Percentiles rank a stretch among this genome's conserved stretches.
Conservation (phyloP, 495 filamentous ascomycete genomes). For the Trichoderma erinaceum region DNA sequence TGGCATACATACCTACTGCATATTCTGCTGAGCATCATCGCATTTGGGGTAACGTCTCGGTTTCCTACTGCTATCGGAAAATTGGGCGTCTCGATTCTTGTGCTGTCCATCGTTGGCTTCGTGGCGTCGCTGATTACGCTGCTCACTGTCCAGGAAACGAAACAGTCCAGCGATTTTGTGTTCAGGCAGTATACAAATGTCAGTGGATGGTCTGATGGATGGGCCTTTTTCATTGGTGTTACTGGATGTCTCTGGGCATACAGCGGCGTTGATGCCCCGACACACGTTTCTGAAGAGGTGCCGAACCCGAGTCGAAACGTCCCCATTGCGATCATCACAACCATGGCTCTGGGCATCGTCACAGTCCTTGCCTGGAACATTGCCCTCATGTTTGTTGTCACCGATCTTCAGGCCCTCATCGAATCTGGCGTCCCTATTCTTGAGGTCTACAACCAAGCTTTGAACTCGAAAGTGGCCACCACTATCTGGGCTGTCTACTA, state of each 20-base stretch:
- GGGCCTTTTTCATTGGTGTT: not conserved
- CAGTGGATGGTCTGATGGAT: not conserved
- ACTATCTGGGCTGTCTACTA: not conserved
- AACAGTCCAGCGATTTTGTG: not conserved
- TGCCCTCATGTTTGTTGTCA: not conserved
- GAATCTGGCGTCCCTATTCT: not conserved
- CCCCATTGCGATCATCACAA: not conserved
- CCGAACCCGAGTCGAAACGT: not conserved
- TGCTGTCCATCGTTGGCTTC: not conserved
- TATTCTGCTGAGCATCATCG: not conserved
- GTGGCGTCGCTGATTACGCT: not conserved
- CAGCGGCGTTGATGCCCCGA: not conserved
- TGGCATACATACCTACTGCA: not conserved
- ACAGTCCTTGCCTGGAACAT: slow-evolving; percentile 1
- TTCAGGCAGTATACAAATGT: not conserved
- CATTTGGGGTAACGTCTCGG: not conserved
- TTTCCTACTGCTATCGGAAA: not conserved
- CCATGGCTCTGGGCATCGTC: not conserved
- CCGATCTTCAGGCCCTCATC: slow-evolving; percentile 5
- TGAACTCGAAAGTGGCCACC: not conserved
- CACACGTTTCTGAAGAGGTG: not conserved
- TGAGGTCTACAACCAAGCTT: not conserved
- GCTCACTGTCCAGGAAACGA: not conserved
- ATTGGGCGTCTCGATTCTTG: not conserved
- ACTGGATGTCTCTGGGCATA: not conserved